Conservation (phyloP, 169 alveolate genomes). For the Plasmodium sp. region DNA sequence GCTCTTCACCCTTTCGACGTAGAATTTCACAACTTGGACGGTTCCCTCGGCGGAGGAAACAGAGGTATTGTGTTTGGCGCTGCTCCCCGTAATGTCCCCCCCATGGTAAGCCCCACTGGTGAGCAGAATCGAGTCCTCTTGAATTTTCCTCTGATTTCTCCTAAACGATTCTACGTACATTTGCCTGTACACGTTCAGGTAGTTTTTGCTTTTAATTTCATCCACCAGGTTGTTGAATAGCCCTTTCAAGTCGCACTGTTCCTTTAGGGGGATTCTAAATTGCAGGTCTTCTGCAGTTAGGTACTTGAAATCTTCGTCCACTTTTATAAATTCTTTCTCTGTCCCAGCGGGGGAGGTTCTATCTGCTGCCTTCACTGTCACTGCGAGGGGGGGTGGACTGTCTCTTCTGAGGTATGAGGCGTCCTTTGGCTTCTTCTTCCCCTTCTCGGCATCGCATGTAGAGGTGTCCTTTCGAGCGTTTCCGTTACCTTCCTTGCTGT, state of each 20-base stretch:
- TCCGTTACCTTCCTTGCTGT: background rate
- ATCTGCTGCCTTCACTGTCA: background rate
- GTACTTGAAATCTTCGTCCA: constrained; percentile 18
- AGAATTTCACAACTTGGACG: background rate
- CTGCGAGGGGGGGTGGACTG: background rate
- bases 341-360: background rate
- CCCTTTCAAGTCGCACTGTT: constrained; percentile 18
- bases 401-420: background rate
- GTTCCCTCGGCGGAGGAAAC: background rate
- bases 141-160: constrained; percentile 16
- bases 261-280: constrained; percentile 33
- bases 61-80: background rate
- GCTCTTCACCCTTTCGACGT: background rate
- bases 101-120: background rate
- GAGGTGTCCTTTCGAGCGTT: background rate
- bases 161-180: constrained; percentile 4
- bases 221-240: background rate
- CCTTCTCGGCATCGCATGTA: background rate
- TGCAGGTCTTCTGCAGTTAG: constrained; percentile 9
- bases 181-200: constrained; percentile 2
- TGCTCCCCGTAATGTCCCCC: background rate
- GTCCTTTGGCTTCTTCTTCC: background rate
- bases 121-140: background rate
- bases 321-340: constrained; percentile 7
- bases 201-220: constrained; percentile 9